Conservation (phyloP, 768 basidiomycete genomes). For the Tylopilus cervinicoccineus region DNA sequence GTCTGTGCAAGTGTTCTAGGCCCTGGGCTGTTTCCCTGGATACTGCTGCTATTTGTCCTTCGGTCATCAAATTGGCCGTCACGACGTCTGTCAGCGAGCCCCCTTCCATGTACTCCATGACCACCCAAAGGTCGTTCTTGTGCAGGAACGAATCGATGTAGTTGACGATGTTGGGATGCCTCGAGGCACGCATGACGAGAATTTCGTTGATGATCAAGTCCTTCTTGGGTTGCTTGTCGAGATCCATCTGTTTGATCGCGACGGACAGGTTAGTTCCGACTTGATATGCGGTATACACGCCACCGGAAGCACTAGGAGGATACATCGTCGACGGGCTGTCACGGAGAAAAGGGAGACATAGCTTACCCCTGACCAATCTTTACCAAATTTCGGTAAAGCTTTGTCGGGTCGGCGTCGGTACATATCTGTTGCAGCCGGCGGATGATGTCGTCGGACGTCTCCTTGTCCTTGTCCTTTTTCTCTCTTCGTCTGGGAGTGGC, state of each 20-base stretch:
- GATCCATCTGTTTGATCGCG: conserved; percentile 99
- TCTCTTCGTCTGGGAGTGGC: conserved; percentile 84
- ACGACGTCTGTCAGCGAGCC: conserved; percentile 93
- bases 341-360: background rate
- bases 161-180: conserved; percentile 99
- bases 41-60: conserved; percentile 98
- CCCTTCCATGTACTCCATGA: conserved; percentile 99
- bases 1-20: conserved; percentile 88
- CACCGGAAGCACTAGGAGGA: conserved; percentile 78
- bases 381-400: conserved; percentile 84
- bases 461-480: conserved; percentile 78
- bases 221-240: conserved; percentile 99
- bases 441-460: conserved; percentile 85
- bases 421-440: conserved; percentile 90
- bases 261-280: conserved; percentile 91
- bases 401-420: conserved; percentile 95
- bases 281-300: conserved; percentile 98
- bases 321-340: conserved; percentile 1
- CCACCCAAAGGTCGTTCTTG: conserved; percentile 98
- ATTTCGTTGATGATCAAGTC: conserved; percentile 99
- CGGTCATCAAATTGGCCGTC: conserved; percentile 87
- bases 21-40: conserved; percentile 91
- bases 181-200: conserved; percentile 94
- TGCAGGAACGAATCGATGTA: conserved; percentile 98
- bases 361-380: conserved; percentile 98